Evolutionary conservation across 441 rosid species (phyloP).

Genomic region (Brassica balearica): DNA sequence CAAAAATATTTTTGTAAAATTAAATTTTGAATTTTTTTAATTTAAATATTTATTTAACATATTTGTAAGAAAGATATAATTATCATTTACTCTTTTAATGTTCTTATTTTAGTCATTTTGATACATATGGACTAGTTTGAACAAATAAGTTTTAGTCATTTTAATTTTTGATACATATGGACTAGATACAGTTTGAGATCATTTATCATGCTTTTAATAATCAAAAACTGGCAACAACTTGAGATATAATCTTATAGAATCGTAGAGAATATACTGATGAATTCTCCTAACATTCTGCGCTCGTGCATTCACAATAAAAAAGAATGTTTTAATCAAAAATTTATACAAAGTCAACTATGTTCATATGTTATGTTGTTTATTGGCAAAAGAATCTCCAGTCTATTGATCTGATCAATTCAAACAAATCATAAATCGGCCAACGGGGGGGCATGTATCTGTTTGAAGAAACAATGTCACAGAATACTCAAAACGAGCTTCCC

Average conservation of each 20-base stretch:
- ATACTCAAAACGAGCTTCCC: slow-evolving; percentile 23
- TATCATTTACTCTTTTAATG: not conserved
- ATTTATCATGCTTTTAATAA: not conserved
- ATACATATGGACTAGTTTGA: no score
- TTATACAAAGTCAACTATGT: slow-evolving; percentile 40
- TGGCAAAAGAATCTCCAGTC: not conserved
- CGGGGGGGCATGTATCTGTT: slow-evolving; percentile 13
- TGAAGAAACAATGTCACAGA: slow-evolving; percentile 16
- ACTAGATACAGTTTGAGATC: no score
- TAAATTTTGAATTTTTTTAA: no score
- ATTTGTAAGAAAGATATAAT: no score
- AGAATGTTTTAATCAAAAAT: not conserved
- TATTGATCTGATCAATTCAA: slow-evolving; percentile 35
- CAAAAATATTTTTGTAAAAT: no score
- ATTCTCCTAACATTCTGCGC: slow-evolving; percentile 12
- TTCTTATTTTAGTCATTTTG: no score
- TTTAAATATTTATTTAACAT: no score
- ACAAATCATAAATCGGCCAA: slow-evolving; percentile 32
- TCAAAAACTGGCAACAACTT: not conserved
- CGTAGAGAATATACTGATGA: slow-evolving; percentile 30
- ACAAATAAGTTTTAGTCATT: no score
- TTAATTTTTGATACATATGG: not conserved
- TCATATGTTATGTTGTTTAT: slow-evolving; percentile 10
- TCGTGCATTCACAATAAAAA: slow-evolving; percentile 22
- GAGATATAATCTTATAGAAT: slow-evolving; percentile 10